phyloP scores from a whole-genome alignment of 805 yeast species.

The Myxozyma vanderwaltii region DNA sequence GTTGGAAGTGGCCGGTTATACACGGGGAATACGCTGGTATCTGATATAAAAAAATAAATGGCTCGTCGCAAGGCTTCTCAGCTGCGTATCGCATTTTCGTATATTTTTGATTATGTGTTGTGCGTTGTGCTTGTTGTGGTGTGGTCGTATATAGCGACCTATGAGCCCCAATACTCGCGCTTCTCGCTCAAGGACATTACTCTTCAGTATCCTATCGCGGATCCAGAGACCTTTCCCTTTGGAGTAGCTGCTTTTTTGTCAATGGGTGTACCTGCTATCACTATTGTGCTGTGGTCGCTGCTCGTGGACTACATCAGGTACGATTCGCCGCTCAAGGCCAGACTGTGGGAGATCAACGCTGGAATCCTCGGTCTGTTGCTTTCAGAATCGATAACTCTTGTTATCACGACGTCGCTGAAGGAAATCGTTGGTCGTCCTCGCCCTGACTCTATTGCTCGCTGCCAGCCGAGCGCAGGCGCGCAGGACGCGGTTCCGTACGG shows the following conservation, averaged over 20 bases:
- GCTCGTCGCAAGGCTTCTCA: conserved; percentile 19
- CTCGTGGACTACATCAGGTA: conserved; percentile 7
- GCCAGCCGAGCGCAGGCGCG: conserved; percentile 56
- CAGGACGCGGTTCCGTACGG: conserved; percentile 52
- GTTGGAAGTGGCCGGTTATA: too few species aligned
- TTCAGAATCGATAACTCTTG: conserved; percentile 59
- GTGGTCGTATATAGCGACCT: conserved; percentile 19
- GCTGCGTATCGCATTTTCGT: conserved; percentile 24
- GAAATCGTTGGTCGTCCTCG: conserved; percentile 86
- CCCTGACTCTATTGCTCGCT: conserved; percentile 89
- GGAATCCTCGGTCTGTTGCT: conserved; percentile 68
- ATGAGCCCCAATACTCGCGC: conserved; percentile 26
- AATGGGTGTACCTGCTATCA: conserved; percentile 38
- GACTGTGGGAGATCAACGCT: conserved; percentile 55
- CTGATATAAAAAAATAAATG: too few species aligned
- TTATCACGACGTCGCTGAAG: conserved; percentile 73
- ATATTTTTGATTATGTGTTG: conserved; percentile 30
- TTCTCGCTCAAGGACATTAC: conserved; percentile 75
- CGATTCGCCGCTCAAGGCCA: conserved; percentile 22
- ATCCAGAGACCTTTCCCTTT: conserved; percentile 67
- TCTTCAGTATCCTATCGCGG: conserved; percentile 79
- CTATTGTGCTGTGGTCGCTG: conserved; percentile 34
- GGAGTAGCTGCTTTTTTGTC: conserved; percentile 50
- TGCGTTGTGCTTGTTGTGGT: conserved; percentile 18
- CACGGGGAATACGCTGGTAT: too few species aligned